A percentile compares a stretch with the other conserved stretches of the same genome.
phyloP scores from a whole-genome alignment of 139 green algal species.

The Haematococcus lacustris region DNA sequence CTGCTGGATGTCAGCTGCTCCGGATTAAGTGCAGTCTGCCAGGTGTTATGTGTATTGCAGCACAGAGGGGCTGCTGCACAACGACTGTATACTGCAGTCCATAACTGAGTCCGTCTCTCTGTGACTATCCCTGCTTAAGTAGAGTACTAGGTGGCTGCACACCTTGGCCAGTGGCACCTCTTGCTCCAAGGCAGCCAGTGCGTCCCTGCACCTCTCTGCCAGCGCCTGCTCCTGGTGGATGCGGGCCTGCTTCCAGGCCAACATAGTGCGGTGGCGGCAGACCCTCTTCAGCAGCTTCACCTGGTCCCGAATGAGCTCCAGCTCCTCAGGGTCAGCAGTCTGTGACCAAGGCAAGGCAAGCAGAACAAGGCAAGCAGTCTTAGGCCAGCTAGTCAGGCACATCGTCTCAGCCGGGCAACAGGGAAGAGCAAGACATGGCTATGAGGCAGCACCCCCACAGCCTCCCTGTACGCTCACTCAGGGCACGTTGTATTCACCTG shows the following conservation, averaged over 20 bases:
- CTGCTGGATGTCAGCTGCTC: too few relatives aligned
- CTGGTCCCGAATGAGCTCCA: constrained; percentile 43
- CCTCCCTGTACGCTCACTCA: too few relatives aligned
- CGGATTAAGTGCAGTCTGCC: too few relatives aligned
- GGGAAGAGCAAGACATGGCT: background rate
- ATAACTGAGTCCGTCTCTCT: background rate
- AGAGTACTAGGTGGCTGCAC: background rate
- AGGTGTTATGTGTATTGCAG: too few relatives aligned
- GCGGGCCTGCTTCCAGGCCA: constrained; percentile 51
- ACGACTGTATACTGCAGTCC: background rate
- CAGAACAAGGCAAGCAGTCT: too few relatives aligned
- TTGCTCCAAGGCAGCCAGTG: background rate
- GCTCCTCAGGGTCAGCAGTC: constrained; percentile 12
- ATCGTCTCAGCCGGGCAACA: background rate
- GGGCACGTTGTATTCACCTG: too few relatives aligned
- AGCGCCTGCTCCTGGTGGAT: constrained; percentile 15
- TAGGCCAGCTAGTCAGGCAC: background rate
- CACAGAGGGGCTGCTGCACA: background rate
- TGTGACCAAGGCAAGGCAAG: too few relatives aligned
- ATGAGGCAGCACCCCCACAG: too few relatives aligned
- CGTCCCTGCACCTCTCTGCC: background rate
- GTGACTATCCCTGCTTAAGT: background rate
- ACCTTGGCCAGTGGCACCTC: background rate
- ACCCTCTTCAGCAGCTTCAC: constrained; percentile 56
- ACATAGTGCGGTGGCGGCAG: constrained; percentile 44